These are phyloP conservation scores for Suhomyces wounanorum DNA, from an alignment of 1,139 yeast genomes.

Conservation along the genomic window DNA sequence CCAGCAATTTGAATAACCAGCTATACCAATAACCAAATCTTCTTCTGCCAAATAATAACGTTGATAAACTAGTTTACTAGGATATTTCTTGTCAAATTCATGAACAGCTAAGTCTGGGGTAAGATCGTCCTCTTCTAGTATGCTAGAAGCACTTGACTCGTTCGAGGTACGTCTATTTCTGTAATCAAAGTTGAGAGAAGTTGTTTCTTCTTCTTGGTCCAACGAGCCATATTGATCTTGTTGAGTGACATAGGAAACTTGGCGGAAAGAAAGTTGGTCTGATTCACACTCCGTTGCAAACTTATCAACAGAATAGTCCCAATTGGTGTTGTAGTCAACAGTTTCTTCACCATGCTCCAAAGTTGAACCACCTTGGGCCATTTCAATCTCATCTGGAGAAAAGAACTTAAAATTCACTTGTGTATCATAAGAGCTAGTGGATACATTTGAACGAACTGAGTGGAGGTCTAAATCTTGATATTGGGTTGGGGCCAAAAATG, in stretches of 20 bases:
- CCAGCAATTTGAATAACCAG: constrained; percentile 70
- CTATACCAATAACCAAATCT: constrained; percentile 89
- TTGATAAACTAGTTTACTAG: constrained; percentile 57
- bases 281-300: constrained; percentile 40
- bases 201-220: constrained; percentile 10
- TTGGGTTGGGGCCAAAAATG: constrained; percentile 31
- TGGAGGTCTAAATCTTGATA: constrained; percentile 27
- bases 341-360: constrained; percentile 58
- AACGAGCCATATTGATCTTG: constrained; percentile 41
- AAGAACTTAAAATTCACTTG: constrained; percentile 69
- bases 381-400: constrained; percentile 76
- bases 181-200: constrained; percentile 26
- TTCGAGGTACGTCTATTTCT: constrained; percentile 34
- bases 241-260: background rate
- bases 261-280: constrained; percentile 5
- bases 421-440: constrained; percentile 35
- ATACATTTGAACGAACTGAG: constrained; percentile 33
- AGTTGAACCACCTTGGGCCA: constrained; percentile 87
- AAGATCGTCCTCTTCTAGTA: constrained; percentile 15
- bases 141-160: constrained; percentile 23
- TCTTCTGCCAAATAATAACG: constrained; percentile 93
- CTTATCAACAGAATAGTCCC: constrained; percentile 59
- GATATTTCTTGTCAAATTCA: constrained; percentile 43
- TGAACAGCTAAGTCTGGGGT: constrained; percentile 31
- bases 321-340: constrained; percentile 66